Base-by-base conservation (phyloP, 345 rosid genomes). In the Physaria fendleri region DNA sequence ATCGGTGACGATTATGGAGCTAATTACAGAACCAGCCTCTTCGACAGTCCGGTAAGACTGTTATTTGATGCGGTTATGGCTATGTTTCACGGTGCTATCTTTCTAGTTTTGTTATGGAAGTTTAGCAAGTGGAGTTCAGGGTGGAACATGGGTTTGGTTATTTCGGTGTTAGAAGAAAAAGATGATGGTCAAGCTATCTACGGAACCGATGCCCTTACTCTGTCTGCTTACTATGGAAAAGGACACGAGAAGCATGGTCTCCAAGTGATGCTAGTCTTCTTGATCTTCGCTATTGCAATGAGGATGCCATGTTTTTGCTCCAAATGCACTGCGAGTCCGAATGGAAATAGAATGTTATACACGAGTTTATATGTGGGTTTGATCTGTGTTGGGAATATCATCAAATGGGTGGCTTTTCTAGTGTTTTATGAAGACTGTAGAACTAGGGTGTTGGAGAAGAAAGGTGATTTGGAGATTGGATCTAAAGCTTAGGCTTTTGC, bases 351-450 rank as follows among this genome's bases (percentile, higher is more conserved):
- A 21, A 27, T 55, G 41, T 15, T 64, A 56, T 71, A 57, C 59
- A 66, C 56, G 13, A 56, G 34, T 59, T 18, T 49, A 2, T 37
- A 28, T 49, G 21, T 56, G 18, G 14, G 53, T 28, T 73, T 79
- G 39, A 53, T 48, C 28, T 63, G 65, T 50, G 8, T 72, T 4
- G 80, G 66, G 46, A 72, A 72, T 53, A 48, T 70, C 53, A 22
- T 74, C 9, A 81, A 79, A 49, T 81, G 79, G 87, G 62, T 75
- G 28, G 77, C 72, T 21, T 77, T 59, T 56, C 63, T 74, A 24
- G 61, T 84, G 1, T 68, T 65, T 54, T 76, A 75, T 71, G 47
- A 62, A 15, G 69, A 77, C 18, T 72, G 75, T 68, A 67, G 56
- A 66, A 50, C 46, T 22, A 43, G 45, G 39, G 35, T 61, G 48